Evolutionary conservation across 768 basidiomycete species (phyloP).

Genomic region (Lactifluus pinguis): DNA sequence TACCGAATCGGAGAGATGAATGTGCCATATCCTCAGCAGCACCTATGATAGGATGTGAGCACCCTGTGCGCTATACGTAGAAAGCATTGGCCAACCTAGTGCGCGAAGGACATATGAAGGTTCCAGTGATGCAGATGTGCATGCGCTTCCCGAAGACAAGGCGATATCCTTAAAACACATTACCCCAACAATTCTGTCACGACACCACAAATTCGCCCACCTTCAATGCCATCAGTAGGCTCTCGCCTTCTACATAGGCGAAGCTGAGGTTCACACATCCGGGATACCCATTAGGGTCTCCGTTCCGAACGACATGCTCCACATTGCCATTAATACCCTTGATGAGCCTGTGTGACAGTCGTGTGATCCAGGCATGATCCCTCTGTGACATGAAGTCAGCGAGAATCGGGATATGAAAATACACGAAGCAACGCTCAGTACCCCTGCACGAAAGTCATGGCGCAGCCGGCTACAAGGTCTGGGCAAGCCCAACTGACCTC

Average conservation of each 20-base stretch:
- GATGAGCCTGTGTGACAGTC: conserved; percentile 74
- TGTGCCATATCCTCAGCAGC: conserved; percentile 99
- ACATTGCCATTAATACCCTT: conserved; percentile 73
- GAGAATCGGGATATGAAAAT: conserved; percentile 18
- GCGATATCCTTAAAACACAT: conserved; percentile 71
- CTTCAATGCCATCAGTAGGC: conserved; percentile 95
- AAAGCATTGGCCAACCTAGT: conserved; percentile 45
- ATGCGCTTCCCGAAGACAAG: conserved; percentile 94
- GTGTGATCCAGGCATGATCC: conserved; percentile 67
- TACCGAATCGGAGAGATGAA: conserved; percentile 93
- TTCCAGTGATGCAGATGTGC: conserved; percentile 96
- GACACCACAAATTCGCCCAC: conserved; percentile 31
- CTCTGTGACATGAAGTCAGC: conserved; percentile 37
- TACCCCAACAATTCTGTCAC: neutral
- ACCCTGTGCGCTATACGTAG: neutral
- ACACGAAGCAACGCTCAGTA: conserved; percentile 50
- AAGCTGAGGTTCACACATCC: conserved; percentile 96
- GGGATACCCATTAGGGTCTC: conserved; percentile 84
- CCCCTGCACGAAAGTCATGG: conserved; percentile 84
- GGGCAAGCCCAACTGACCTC: conserved; percentile 42
- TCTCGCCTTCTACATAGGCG: conserved; percentile 95
- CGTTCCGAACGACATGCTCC: conserved; percentile 89
- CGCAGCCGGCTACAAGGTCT: conserved; percentile 38
- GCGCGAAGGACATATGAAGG: conserved; percentile 97
- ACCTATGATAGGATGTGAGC: conserved; percentile 33